phyloP scores from a whole-genome alignment of 495 filamentous ascomycete species.

The Delitschia confertaspora region DNA sequence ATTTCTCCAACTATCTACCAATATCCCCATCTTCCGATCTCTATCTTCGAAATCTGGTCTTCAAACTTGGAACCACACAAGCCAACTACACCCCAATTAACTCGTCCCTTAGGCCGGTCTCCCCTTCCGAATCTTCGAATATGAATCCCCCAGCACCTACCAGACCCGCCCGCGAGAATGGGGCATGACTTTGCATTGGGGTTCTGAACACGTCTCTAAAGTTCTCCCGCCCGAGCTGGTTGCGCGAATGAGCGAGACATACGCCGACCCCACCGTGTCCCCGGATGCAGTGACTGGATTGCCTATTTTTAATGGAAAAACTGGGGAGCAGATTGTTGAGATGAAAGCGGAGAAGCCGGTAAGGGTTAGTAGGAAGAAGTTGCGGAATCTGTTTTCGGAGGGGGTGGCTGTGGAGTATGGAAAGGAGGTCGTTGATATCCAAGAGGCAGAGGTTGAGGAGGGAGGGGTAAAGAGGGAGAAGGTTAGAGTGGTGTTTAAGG shows the following conservation, averaged over 20 bases:
- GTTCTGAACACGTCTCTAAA: slow-evolving; percentile 3
- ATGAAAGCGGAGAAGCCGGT: slow-evolving; percentile 4
- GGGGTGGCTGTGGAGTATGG: slow-evolving; percentile 12
- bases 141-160: slow-evolving; percentile 10
- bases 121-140: slow-evolving; percentile 14
- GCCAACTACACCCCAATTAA: background rate
- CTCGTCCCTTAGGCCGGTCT: slow-evolving; percentile 2
- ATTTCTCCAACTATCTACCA: slow-evolving; percentile 1
- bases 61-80: background rate
- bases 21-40: background rate
- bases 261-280: slow-evolving; percentile 2
- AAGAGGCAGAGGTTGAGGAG: slow-evolving; percentile 20
- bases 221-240: slow-evolving; percentile 1
- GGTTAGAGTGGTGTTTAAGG: slow-evolving; percentile 1
- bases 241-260: slow-evolving; percentile 1
- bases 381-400: slow-evolving; percentile 2
- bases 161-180: slow-evolving; percentile 9
- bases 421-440: slow-evolving; percentile 17
- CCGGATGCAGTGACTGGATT: slow-evolving; percentile 2
- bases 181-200: slow-evolving; percentile 11
- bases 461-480: slow-evolving; percentile 22
- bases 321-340: slow-evolving; percentile 14
- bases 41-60: background rate
- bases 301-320: slow-evolving; percentile 18
- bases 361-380: slow-evolving; percentile 13